Evolutionary conservation across 805 yeast genomes (phyloP), one percentile per base, ranked within the genome.

Genomic region (Candida ficus): DNA sequence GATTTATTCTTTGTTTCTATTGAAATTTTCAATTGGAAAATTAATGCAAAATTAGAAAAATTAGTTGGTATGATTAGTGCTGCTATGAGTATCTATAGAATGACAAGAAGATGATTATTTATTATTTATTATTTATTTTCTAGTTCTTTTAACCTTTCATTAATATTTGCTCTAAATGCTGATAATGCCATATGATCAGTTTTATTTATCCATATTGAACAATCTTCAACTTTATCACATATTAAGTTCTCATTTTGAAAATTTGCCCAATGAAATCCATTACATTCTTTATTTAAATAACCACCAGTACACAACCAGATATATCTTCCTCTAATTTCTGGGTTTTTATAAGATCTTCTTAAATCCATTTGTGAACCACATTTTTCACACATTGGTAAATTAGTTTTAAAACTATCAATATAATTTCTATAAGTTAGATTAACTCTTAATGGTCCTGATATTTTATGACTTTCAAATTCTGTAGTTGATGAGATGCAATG

Each of bases 401-500:
- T 47, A 1, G 57, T 46, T 1, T 55, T 50, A 43, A 68, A 68
- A 10, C 56, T 51, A 0, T 66, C 56, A 3, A 73, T 67, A 43
- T 71, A 73, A 67, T 71, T 68, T 23, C 95, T 60, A 53, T 74
- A 83, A 0, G 95, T 86, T 30, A 85, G 55, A 46, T 80, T 83
- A 46, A 80, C 71, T 38, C 95, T 60, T 5, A 66, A 44, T 1
- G 69, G 48, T 0, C 80, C 82, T 1, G 79, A 55, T 0, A 70
- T 58, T 0, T 73, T 70, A 47, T 81, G 81, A 0, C 62, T 47
- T 14, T 67, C 63, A 3, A 77, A 58, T 7, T 61, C 61, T 6
- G 60, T 55, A 30, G 69, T 59, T 1, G 78, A 65, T 5, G 75
- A 74, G 0, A 85, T 76, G 43, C 78, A 65, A 52, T 86, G 95